Evolutionary conservation across 768 basidiomycete species (phyloP).

Genomic region (Gautieria morchelliformis): DNA sequence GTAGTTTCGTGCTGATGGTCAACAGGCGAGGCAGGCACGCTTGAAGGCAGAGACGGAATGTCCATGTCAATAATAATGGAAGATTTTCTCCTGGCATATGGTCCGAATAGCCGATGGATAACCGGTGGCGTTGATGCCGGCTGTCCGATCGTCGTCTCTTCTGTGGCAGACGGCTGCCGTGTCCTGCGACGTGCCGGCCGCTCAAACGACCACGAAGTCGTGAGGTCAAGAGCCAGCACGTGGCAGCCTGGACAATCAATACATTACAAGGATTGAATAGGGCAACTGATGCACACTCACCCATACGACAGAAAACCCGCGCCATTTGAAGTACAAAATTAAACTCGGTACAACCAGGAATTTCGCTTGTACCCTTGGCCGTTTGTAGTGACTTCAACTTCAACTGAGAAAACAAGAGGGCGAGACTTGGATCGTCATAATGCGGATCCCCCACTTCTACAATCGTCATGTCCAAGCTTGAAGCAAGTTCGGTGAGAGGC

Average conservation of each 20-base stretch:
- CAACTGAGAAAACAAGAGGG: conserved; percentile 82
- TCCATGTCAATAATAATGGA: conserved; percentile 91
- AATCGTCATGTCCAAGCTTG: conserved; percentile 33
- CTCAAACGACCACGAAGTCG: conserved; percentile 87
- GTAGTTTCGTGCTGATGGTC: conserved; percentile 13
- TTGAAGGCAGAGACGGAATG: conserved; percentile 50
- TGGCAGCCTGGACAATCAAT: conserved; percentile 63
- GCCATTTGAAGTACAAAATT: conserved; percentile 94
- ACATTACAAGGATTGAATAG: not conserved
- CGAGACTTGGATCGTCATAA: conserved; percentile 91
- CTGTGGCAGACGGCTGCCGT: conserved; percentile 6
- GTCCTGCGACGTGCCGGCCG: conserved; percentile 44
- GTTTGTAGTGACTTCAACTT: conserved; percentile 88
- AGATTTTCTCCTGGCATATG: conserved; percentile 51
- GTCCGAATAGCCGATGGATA: conserved; percentile 32
- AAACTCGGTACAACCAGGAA: conserved; percentile 81
- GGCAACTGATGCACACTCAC: conserved; percentile 31
- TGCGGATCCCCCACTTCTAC: conserved; percentile 71
- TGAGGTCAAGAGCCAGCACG: conserved; percentile 80
- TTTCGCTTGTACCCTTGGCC: conserved; percentile 85
- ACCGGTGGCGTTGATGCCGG: not conserved
- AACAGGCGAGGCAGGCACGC: conserved; percentile 43
- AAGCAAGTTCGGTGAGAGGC: conserved; percentile 65
- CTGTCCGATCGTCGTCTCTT: not conserved
- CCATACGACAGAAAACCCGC: conserved; percentile 90